Evolutionary conservation across 345 rosid species (phyloP).

Genomic region (Gossypium sturtianum): DNA sequence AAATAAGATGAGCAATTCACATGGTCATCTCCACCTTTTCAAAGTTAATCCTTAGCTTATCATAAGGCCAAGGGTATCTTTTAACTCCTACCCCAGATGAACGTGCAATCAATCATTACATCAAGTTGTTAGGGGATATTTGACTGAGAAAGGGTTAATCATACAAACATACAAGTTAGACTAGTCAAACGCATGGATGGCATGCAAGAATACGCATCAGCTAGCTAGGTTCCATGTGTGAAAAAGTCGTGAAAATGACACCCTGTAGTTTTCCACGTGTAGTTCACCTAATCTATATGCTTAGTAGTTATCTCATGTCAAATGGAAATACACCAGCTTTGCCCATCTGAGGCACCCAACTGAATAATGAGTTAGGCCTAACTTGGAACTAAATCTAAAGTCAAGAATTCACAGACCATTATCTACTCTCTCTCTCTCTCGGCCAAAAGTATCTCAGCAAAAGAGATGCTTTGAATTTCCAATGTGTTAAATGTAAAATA

Average conservation of each 20-base stretch:
- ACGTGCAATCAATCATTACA: constrained; percentile 25
- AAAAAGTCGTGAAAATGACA: constrained; percentile 41
- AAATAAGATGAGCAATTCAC: constrained; percentile 15
- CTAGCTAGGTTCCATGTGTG: constrained; percentile 20
- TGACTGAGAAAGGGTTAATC: constrained; percentile 21
- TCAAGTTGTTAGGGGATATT: constrained; percentile 28
- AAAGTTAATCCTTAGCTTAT: constrained; percentile 18
- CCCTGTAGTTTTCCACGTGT: constrained; percentile 66
- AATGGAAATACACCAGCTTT: constrained; percentile 36
- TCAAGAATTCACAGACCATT: constrained; percentile 1
- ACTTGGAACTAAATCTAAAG: constrained; percentile 24
- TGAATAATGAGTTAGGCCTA: constrained; percentile 42
- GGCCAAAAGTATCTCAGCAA: not conserved
- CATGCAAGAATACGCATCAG: constrained; percentile 15
- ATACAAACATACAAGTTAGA: constrained; percentile 20
- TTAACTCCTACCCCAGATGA: constrained; percentile 10
- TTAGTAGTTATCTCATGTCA: constrained; percentile 39
- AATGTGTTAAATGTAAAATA: not conserved
- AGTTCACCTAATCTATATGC: constrained; percentile 56
- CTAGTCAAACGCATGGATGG: constrained; percentile 30
- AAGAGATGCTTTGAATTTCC: not conserved
- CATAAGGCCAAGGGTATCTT: constrained; percentile 17
- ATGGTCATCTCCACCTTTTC: constrained; percentile 7
- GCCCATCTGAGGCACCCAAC: constrained; percentile 22
- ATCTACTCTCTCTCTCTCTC: constrained; percentile 4